A percentile compares a stretch with the other conserved stretches of the same genome.
These are phyloP conservation scores for Globisporangium parvum DNA, from an alignment of 352 stramenopile species.

Conservation along the genomic window DNA sequence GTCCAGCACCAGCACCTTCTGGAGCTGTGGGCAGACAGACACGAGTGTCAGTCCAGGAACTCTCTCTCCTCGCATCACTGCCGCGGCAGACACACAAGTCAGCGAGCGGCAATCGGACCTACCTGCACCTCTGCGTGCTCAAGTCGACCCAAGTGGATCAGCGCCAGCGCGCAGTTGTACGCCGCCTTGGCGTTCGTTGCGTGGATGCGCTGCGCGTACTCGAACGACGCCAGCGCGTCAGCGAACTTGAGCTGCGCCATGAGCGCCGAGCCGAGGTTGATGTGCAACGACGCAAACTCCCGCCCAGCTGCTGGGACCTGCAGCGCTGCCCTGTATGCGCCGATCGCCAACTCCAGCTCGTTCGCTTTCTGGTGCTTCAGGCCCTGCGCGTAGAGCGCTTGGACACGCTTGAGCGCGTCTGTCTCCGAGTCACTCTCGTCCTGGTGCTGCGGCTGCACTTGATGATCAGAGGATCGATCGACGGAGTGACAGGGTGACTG, in stretches of 20 bases:
- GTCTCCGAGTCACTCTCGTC: background rate
- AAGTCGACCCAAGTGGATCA: constrained; percentile 28
- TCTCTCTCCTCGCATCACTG: background rate
- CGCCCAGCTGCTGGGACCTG: constrained; percentile 19
- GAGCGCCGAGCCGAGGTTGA: constrained; percentile 60
- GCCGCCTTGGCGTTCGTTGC: constrained; percentile 47
- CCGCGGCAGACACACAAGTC: constrained; percentile 1
- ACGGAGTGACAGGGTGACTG: background rate
- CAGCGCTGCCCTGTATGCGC: constrained; percentile 47
- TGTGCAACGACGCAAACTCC: constrained; percentile 54
- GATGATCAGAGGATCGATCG: background rate
- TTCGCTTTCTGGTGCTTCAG: constrained; percentile 51
- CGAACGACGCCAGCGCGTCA: constrained; percentile 32
- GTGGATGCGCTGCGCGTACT: constrained; percentile 40
- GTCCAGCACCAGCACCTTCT: constrained; percentile 29
- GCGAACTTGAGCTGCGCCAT: constrained; percentile 31
- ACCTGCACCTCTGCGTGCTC: constrained; percentile 29
- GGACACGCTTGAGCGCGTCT: constrained; percentile 28
- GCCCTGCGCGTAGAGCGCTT: constrained; percentile 53
- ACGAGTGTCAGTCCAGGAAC: background rate
- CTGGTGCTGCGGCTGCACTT: background rate
- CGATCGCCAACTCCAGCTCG: constrained; percentile 35
- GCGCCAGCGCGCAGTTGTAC: constrained; percentile 50
- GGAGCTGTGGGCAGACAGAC: constrained; percentile 17
- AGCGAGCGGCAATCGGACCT: constrained; percentile 5